Conservation (phyloP, 495 filamentous ascomycete species). For the Neurospora cerealis region DNA sequence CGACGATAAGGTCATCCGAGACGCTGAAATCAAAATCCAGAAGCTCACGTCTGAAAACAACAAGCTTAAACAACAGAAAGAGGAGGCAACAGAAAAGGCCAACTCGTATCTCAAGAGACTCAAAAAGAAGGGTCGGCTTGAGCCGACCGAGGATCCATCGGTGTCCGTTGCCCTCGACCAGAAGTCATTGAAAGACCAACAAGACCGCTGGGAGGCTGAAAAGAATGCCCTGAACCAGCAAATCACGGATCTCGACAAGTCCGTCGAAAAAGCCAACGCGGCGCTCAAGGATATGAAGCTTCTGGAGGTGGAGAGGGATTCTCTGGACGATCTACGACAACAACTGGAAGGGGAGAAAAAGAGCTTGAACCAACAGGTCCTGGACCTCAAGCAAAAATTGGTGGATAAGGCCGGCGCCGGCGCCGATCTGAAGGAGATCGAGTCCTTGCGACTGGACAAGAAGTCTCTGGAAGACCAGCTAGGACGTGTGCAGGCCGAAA, state of each 20-base stretch:
- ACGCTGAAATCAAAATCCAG: not conserved
- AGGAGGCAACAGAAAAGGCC: not conserved
- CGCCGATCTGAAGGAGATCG: not conserved
- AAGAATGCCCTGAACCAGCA: not conserved
- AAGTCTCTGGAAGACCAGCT: not conserved
- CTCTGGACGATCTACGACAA: not conserved
- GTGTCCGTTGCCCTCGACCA: not conserved
- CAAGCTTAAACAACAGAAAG: not conserved
- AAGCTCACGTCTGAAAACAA: not conserved
- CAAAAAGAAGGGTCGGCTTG: not conserved
- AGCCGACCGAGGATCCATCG: not conserved
- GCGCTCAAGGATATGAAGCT: not conserved
- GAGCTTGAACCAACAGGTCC: not conserved
- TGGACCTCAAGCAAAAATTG: not conserved
- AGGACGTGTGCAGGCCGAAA: not conserved
- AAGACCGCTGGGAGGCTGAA: not conserved
- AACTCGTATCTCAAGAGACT: not conserved
- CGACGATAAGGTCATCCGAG: not conserved
- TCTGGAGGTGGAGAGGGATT: not conserved
- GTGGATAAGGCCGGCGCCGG: not conserved
- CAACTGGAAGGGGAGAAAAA: not conserved
- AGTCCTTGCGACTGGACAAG: not conserved
- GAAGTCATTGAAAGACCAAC: not conserved
- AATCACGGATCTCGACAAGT: not conserved
- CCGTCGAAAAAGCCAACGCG: not conserved